Evolutionary conservation across 169 alveolate genomes (phyloP).

Genomic region (Cryptosporidium ryanae): DNA sequence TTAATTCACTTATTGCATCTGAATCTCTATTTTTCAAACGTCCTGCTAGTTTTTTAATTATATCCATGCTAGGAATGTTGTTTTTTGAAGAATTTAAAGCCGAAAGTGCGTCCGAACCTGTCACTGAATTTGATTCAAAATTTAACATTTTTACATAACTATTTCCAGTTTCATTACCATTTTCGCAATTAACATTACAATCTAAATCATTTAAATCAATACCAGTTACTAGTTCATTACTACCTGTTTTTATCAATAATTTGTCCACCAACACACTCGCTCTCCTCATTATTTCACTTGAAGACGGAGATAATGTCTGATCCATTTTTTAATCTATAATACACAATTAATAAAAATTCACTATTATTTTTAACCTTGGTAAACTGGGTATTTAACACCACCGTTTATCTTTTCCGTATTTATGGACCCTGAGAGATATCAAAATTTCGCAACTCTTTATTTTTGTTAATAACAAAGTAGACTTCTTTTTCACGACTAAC

Average conservation of each 20-base stretch:
- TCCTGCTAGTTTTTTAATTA: slow-evolving; percentile 63
- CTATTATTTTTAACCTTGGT: too few species aligned
- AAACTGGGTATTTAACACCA: too few species aligned
- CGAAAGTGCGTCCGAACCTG: slow-evolving; percentile 63
- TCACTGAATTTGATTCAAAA: slow-evolving; percentile 10
- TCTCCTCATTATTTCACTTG: slow-evolving; percentile 70
- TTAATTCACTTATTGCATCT: slow-evolving; percentile 46
- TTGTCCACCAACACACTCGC: slow-evolving; percentile 62
- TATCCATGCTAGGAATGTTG: slow-evolving; percentile 44
- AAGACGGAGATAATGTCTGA: slow-evolving; percentile 57
- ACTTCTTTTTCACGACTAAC: too few species aligned
- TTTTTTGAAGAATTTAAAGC: slow-evolving; percentile 36
- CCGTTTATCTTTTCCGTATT: too few species aligned
- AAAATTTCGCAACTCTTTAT: too few species aligned
- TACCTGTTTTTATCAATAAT: slow-evolving; percentile 20
- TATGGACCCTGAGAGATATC: too few species aligned
- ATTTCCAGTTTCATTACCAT: not conserved
- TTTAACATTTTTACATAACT: not conserved
- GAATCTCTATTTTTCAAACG: slow-evolving; percentile 57
- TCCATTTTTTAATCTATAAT: not conserved
- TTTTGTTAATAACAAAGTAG: too few species aligned
- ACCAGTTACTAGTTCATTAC: not conserved
- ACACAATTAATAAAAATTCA: not conserved
- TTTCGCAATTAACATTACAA: not conserved
- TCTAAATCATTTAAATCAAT: not conserved